Evolutionary conservation across 345 rosid genomes (phyloP).

Genomic region (Eucalyptus regnans): DNA sequence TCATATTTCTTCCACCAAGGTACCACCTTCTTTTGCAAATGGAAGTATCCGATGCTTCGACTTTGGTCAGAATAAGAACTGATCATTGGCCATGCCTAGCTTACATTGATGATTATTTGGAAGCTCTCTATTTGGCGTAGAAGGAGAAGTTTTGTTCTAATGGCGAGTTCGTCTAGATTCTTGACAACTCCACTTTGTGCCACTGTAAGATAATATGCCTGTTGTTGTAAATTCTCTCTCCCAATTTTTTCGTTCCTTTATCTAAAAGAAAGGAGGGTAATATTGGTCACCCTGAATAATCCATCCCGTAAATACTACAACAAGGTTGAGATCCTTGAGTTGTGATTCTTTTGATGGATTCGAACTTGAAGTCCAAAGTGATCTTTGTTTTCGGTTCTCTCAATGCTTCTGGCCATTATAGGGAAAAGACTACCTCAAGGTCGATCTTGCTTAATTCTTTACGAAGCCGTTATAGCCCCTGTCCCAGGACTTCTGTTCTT

Average conservation of each 20-base stretch:
- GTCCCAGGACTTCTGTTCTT: not conserved
- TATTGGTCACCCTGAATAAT: not conserved
- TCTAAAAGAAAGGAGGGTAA: not conserved
- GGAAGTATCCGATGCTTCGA: slow-evolving; percentile 75
- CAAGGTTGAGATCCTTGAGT: not conserved
- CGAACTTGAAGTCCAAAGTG: not conserved
- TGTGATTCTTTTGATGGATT: not conserved
- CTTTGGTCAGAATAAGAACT: slow-evolving; percentile 83
- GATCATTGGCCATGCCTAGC: slow-evolving; percentile 99
- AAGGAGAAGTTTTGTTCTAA: not conserved
- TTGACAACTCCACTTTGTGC: not conserved
- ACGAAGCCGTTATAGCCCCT: not conserved
- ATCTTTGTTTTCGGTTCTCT: not conserved
- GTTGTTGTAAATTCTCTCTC: not conserved
- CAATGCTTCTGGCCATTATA: not conserved
- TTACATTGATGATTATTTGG: slow-evolving; percentile 87
- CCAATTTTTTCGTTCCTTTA: not conserved
- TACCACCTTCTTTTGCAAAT: slow-evolving; percentile 88
- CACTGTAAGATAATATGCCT: not conserved
- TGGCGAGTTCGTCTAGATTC: not conserved
- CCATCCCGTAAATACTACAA: not conserved
- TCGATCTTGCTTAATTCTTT: not conserved
- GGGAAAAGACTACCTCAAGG: not conserved
- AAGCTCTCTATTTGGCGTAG: slow-evolving; percentile 57
- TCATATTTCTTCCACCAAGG: slow-evolving; percentile 89